phyloP scores from a whole-genome alignment of 75 land plant species.

The Azolla pinnata region DNA sequence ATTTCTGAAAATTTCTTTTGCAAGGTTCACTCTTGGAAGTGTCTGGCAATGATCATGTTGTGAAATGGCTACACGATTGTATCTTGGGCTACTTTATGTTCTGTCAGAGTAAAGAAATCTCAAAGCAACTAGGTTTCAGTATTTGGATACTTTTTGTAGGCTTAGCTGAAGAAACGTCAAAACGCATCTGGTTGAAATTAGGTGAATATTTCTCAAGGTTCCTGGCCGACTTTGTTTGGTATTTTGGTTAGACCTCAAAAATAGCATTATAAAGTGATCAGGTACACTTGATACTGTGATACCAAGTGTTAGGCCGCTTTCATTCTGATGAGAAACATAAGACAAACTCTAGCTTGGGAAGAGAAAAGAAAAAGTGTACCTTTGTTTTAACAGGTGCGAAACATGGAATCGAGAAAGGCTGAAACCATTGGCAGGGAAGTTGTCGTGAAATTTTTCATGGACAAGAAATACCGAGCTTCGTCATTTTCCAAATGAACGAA shows the following conservation, averaged over 20 bases:
- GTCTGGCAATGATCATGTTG: neutral
- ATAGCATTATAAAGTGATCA: neutral
- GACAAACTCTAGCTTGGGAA: neutral
- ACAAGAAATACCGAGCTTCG: slow-evolving; percentile 2
- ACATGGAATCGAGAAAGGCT: slow-evolving; percentile 66
- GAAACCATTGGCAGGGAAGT: slow-evolving; percentile 56
- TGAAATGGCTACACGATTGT: neutral
- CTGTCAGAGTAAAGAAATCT: neutral
- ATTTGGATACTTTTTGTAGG: neutral
- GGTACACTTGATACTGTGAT: neutral
- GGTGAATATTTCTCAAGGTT: neutral
- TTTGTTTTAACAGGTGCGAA: slow-evolving; percentile 44
- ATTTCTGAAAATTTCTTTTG: too few relatives aligned
- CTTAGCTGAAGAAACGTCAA: neutral
- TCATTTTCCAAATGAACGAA: neutral
- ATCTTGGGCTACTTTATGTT: neutral
- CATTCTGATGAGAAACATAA: too few relatives aligned
- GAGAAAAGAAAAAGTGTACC: neutral
- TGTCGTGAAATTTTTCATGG: slow-evolving; percentile 53
- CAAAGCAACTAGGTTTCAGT: neutral
- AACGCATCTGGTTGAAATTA: neutral
- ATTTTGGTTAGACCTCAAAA: neutral
- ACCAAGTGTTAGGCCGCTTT: too few relatives aligned
- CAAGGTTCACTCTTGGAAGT: neutral
- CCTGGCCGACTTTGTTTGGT: neutral